A percentile compares a stretch with the other conserved stretches of the same genome.
These are phyloP conservation scores for Skeletonema grethae DNA, from an alignment of 108 stramenopile genomes.

Conservation along the genomic window DNA sequence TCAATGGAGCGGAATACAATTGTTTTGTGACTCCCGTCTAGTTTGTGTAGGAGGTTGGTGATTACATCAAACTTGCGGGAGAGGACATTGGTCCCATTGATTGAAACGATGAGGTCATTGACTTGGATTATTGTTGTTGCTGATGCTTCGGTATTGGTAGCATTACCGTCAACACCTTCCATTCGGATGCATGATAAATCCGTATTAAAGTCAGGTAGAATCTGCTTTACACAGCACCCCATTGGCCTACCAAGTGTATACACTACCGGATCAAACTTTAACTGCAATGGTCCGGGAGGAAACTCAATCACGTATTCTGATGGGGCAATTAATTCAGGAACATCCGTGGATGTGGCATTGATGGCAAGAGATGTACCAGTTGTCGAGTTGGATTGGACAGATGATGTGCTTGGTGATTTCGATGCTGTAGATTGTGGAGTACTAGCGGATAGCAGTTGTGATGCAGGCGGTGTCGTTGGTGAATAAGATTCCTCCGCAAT, in stretches of 20 bases:
- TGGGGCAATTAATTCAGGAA: constrained; percentile 17
- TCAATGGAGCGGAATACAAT: constrained; percentile 40
- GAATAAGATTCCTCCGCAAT: not conserved
- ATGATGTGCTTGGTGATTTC: not conserved
- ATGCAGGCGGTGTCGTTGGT: not conserved
- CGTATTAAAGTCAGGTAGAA: constrained; percentile 27
- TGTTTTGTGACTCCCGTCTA: constrained; percentile 11
- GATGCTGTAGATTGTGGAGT: not conserved
- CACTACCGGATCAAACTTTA: constrained; percentile 37
- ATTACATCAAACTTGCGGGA: constrained; percentile 33
- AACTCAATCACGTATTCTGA: constrained; percentile 43
- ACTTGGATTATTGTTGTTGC: constrained; percentile 26
- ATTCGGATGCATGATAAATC: not conserved
- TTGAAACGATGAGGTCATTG: constrained; percentile 42
- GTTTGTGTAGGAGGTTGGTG: constrained; percentile 15
- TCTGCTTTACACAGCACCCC: constrained; percentile 35
- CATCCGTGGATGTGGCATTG: constrained; percentile 3
- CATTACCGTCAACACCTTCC: not conserved
- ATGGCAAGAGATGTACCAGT: not conserved
- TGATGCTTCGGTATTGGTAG: not conserved
- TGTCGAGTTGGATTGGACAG: constrained; percentile 1
- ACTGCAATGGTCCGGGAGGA: constrained; percentile 36
- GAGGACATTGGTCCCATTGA: constrained; percentile 38
- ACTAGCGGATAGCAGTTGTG: not conserved
- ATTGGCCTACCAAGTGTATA: constrained; percentile 14